Percentiles rank a stretch among this genome's conserved stretches.
Conservation (phyloP, 331 rosid species). For the Prunus yedoensis region DNA sequence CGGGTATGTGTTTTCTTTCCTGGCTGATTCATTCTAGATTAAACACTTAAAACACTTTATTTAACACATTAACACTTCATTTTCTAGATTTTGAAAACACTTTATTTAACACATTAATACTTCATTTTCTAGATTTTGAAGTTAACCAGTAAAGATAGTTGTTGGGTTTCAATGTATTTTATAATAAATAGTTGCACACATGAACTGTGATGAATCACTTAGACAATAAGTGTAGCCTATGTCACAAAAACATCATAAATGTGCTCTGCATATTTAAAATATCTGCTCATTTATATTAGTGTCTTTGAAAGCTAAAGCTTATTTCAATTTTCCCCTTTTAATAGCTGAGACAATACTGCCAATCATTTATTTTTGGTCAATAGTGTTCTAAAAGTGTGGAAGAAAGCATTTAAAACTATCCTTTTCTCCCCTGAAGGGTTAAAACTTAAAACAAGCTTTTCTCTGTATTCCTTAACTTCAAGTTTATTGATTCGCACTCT, state of each 20-base stretch:
- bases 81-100: constrained; percentile 1
- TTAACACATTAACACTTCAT: neutral
- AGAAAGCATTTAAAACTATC: neutral
- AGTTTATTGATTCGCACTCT: neutral
- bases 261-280: neutral
- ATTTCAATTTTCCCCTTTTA: neutral
- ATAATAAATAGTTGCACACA: neutral
- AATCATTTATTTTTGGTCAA: neutral
- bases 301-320: neutral
- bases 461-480: neutral
- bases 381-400: constrained; percentile 5
- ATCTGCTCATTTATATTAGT: neutral
- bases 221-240: neutral
- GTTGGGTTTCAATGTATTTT: neutral
- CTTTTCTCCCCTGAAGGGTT: neutral
- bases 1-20: constrained; percentile 56
- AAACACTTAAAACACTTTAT: neutral
- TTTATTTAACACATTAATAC: too few species aligned
- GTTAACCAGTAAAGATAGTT: neutral
- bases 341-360: neutral
- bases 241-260: neutral
- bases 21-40: neutral
- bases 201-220: neutral
- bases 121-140: neutral
- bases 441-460: neutral